Evolutionary conservation across 768 basidiomycete species (phyloP).

Genomic region (Leccinum subtestaceum): DNA sequence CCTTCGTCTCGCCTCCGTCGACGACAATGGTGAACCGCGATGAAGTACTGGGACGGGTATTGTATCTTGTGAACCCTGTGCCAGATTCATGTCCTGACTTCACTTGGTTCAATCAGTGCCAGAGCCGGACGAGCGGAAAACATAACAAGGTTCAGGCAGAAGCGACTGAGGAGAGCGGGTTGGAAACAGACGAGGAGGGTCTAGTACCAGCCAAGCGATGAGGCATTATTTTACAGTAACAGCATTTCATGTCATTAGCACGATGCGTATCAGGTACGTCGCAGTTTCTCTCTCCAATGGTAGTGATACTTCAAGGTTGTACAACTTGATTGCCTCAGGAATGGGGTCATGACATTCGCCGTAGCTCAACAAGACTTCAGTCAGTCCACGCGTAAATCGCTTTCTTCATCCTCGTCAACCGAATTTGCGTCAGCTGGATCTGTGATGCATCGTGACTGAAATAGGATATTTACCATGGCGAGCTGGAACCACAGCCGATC

Average conservation of each 20-base stretch:
- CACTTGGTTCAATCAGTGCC: conserved; percentile 29
- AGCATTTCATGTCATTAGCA: no score
- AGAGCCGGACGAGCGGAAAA: conserved; percentile 22
- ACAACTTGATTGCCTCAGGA: no score
- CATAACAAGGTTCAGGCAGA: conserved; percentile 25
- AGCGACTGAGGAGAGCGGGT: conserved; percentile 31
- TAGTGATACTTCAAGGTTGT: no score
- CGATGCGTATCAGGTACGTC: no score
- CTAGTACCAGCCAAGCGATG: conserved; percentile 18
- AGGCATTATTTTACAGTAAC: no score
- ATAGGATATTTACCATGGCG: no score
- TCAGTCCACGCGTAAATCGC: conserved; percentile 65
- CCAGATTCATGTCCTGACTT: not conserved
- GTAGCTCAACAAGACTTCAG: conserved; percentile 74
- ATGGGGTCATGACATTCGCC: conserved; percentile 82
- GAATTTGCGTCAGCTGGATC: no score
- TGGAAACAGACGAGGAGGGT: conserved; percentile 22
- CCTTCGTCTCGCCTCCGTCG: conserved; percentile 32
- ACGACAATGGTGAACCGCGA: conserved; percentile 54
- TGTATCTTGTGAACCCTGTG: conserved; percentile 53
- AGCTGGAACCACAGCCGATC: no score
- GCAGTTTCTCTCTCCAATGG: no score
- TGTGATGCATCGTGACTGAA: no score
- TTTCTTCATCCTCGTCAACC: conserved; percentile 73
- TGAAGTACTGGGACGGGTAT: conserved; percentile 86